Base-by-base conservation (phyloP, 192 early-diverging fungal species). In the Entrophospora sp. region DNA sequence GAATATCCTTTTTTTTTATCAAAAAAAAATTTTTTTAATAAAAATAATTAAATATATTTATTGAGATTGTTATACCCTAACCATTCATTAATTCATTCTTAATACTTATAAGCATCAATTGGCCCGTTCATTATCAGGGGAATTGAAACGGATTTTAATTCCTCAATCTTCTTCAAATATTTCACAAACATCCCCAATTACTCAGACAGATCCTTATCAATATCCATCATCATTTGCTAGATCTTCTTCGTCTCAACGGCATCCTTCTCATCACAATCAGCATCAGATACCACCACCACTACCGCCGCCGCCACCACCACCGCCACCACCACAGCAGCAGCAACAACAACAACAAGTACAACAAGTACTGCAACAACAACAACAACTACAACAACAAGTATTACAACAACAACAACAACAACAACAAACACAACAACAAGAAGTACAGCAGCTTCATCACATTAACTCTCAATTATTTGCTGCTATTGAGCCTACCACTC, bases 401-500 rank as follows among this genome's bases (percentile, higher is more conserved):
- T n/a, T 9, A 3, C 62, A 49, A 37, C 62, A 48, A 24, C 32
- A 24, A 22, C 62, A 48, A 0, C 62, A 9, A 20, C 62, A 34
- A 37, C 62, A 24, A 24, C 62, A 32, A 8, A 44, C 49, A 27
- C 56, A 32, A 5, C 37, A 42, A 8, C 55, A 48, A 37, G 44
- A 68, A 1, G 14, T 6, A 34, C 38, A 45, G 12, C 25, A 35
- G 43, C 61, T 27, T 5, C 61, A 45, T 5, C 49, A 36, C 28
- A 64, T n/a, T 22, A 48, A 18, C 3, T 37, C 10, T 5, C 49
- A 43, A 36, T 28, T 57, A 13, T 30, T 57, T 20, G 44, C 45
- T 30, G 63, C 70, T 28, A 71, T 65, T 5, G 74, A 71, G 13
- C 65, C 75, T n/a, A 64, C 75, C 25, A 57, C 67, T 4, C 49